A percentile compares a stretch with the other conserved stretches of the same genome.
phyloP scores from a whole-genome alignment of 768 basidiomycete species.

The Butyriboletus loyo region DNA sequence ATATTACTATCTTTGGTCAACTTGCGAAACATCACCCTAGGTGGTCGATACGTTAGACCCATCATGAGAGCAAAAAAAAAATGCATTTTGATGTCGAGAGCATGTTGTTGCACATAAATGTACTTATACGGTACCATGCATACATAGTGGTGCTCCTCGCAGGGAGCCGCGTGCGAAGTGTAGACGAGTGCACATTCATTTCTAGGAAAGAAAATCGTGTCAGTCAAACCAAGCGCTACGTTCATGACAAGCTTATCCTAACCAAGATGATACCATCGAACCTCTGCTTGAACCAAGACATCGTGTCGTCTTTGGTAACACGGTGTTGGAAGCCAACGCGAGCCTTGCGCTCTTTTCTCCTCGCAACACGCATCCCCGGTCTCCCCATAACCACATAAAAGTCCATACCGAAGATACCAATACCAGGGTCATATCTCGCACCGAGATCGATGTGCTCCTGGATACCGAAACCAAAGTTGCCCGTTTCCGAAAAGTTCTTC shows the following conservation, averaged over 20 bases:
- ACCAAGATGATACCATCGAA: conserved; percentile 98
- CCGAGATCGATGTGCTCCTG: conserved; percentile 99
- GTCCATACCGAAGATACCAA: conserved; percentile 99
- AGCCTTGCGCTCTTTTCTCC: conserved; percentile 85
- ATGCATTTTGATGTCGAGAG: conserved; percentile 24
- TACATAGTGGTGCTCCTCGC: conserved; percentile 11
- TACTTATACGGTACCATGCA: conserved; percentile 27
- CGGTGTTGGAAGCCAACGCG: conserved; percentile 85
- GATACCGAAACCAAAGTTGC: conserved; percentile 99
- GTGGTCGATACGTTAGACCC: not conserved
- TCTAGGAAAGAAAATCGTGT: conserved; percentile 10
- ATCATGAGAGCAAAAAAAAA: not conserved
- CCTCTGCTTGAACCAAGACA: conserved; percentile 99
- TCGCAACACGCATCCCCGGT: conserved; percentile 87
- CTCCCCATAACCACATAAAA: conserved; percentile 98
- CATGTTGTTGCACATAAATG: conserved; percentile 24
- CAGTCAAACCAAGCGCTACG: not conserved
- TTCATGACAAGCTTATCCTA: conserved; percentile 28
- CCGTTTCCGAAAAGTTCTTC: conserved; percentile 97
- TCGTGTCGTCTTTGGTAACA: conserved; percentile 93
- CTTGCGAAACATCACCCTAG: not conserved
- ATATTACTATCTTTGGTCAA: not conserved
- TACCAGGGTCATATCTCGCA: conserved; percentile 95
- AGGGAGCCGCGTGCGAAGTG: not conserved
- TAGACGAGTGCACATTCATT: conserved; percentile 21